Conservation (phyloP, 2,329 filamentous ascomycete genomes). For the Arthroderma sp. region DNA sequence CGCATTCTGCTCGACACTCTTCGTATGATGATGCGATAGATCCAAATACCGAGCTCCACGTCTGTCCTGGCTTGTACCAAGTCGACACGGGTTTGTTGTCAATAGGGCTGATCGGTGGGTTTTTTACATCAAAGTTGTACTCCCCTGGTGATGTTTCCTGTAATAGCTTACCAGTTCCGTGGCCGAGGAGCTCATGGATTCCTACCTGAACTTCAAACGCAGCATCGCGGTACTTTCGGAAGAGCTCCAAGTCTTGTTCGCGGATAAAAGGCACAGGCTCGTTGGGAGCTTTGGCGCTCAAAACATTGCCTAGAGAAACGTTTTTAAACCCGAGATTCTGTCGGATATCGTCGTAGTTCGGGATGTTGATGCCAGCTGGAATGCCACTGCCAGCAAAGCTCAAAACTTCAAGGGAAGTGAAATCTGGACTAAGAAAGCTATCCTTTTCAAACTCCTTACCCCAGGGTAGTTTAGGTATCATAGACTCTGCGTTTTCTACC, state of each 20-base stretch:
- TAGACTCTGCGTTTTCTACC: conserved; percentile 62
- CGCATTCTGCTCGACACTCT: conserved; percentile 86
- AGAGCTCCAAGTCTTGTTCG: conserved; percentile 62
- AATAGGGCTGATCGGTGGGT: conserved; percentile 70
- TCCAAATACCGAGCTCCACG: conserved; percentile 87
- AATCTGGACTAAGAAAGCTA: conserved; percentile 87
- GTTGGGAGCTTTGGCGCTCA: conserved; percentile 80
- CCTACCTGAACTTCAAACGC: conserved; percentile 95
- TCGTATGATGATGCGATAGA: conserved; percentile 79
- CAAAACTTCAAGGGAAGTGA: conserved; percentile 84
- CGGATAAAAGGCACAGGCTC: conserved; percentile 87
- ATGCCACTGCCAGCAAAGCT: conserved; percentile 59
- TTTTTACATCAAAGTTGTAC: conserved; percentile 77
- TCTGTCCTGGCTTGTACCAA: conserved; percentile 92
- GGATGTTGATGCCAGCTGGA: conserved; percentile 46
- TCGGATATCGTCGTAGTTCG: conserved; percentile 47
- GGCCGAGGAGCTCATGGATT: conserved; percentile 76
- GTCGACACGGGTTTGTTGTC: conserved; percentile 63
- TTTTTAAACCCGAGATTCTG: conserved; percentile 56
- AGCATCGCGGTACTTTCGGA: conserved; percentile 67
- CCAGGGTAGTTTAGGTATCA: conserved; percentile 90
- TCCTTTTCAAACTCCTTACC: conserved; percentile 83
- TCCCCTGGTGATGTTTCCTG: conserved; percentile 72
- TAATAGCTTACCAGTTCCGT: conserved; percentile 85
- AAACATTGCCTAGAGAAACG: conserved; percentile 77